A percentile compares a stretch with the other conserved stretches of the same genome.
Conservation (phyloP, 108 stramenopile genomes). For the Asterionellopsis glacialis region DNA sequence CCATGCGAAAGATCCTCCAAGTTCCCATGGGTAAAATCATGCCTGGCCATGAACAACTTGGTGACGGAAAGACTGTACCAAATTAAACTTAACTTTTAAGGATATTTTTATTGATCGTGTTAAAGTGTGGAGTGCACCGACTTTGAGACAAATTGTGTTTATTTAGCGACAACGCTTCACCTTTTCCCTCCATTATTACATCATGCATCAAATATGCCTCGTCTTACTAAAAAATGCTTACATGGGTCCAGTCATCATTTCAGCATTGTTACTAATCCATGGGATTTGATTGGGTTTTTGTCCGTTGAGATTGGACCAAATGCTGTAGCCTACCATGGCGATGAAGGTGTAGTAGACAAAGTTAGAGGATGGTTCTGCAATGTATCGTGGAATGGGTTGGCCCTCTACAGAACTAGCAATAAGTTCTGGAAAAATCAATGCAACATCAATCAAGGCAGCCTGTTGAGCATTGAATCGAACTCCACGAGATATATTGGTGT, state of each 20-base stretch:
- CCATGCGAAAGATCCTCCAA: slow-evolving; percentile 84
- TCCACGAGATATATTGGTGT: slow-evolving; percentile 44
- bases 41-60: slow-evolving; percentile 87
- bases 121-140: too few relatives aligned
- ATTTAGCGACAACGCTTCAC: too few relatives aligned
- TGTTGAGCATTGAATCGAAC: slow-evolving; percentile 82
- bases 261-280: slow-evolving; percentile 48
- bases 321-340: slow-evolving; percentile 45
- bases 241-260: slow-evolving; percentile 61
- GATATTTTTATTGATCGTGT: too few relatives aligned
- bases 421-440: slow-evolving; percentile 63
- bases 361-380: slow-evolving; percentile 54
- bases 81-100: too few relatives aligned
- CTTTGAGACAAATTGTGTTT: too few relatives aligned
- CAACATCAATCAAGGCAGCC: slow-evolving; percentile 71
- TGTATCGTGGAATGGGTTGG: slow-evolving; percentile 25
- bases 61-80: slow-evolving; percentile 49
- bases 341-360: slow-evolving; percentile 68
- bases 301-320: slow-evolving; percentile 52
- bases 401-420: slow-evolving; percentile 46
- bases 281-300: slow-evolving; percentile 76
- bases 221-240: slow-evolving; percentile 5
- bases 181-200: too few relatives aligned
- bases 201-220: too few relatives aligned
- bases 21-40: slow-evolving; percentile 84